These are phyloP conservation scores for Verruconis gallopava DNA, from an alignment of 2,329 filamentous ascomycete genomes.

Conservation along the genomic window DNA sequence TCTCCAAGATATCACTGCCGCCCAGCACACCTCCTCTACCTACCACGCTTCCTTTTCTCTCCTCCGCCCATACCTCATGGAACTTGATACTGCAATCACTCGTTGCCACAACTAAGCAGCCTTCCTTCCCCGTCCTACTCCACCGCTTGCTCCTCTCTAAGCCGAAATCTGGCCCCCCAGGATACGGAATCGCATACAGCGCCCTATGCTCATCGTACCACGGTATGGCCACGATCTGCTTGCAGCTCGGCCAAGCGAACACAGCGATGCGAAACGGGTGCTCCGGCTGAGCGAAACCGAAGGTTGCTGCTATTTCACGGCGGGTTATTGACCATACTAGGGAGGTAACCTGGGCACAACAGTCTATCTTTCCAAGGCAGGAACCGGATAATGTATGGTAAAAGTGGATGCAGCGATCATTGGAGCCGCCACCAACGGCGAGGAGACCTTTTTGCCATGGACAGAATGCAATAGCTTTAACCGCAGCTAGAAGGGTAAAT, in stretches of 20 bases:
- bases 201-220: constrained; percentile 72
- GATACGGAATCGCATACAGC: constrained; percentile 78
- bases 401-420: constrained; percentile 93
- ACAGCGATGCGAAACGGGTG: constrained; percentile 83
- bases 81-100: constrained; percentile 92
- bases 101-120: constrained; percentile 80
- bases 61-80: constrained; percentile 82
- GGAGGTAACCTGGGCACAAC: constrained; percentile 84
- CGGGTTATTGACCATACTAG: constrained; percentile 80
- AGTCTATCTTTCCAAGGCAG: constrained; percentile 77
- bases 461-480: constrained; percentile 95
- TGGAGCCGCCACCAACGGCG: constrained; percentile 84
- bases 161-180: constrained; percentile 41
- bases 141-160: constrained; percentile 41
- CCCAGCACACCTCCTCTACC: constrained; percentile 50
- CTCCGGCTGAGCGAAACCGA: constrained; percentile 84
- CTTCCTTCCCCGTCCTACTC: constrained; percentile 50
- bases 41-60: constrained; percentile 31
- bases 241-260: constrained; percentile 88
- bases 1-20: constrained; percentile 75
- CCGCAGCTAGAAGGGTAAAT: constrained; percentile 71
- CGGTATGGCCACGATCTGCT: constrained; percentile 70
- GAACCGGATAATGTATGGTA: constrained; percentile 77
- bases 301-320: constrained; percentile 82
- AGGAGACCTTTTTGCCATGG: constrained; percentile 82